Evolutionary conservation across 148 eudicot genomes (phyloP).

Genomic region (Polygonum maritimum): DNA sequence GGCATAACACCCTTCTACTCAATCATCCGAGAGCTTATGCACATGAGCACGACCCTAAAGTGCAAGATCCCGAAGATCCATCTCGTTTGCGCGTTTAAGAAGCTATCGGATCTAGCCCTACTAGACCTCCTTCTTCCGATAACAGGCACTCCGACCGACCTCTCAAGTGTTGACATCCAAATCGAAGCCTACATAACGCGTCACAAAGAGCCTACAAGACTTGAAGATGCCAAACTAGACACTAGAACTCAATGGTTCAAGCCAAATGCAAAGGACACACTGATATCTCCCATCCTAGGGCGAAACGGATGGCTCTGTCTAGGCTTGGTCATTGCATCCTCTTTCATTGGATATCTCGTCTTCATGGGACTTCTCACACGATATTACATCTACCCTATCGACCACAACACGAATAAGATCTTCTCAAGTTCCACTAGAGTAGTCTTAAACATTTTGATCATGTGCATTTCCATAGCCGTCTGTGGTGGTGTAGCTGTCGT

Average conservation of each 20-base stretch:
- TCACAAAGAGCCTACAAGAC: slow-evolving; percentile 29
- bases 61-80: slow-evolving; percentile 44
- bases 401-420: slow-evolving; percentile 44
- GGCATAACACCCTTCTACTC: slow-evolving; percentile 91
- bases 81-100: slow-evolving; percentile 54
- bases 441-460: slow-evolving; percentile 31
- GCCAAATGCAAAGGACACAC: slow-evolving; percentile 40
- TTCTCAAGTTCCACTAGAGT: slow-evolving; percentile 34
- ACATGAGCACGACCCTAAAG: slow-evolving; percentile 26
- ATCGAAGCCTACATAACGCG: slow-evolving; percentile 78
- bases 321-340: slow-evolving; percentile 50
- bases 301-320: slow-evolving; percentile 76
- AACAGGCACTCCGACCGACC: slow-evolving; percentile 20
- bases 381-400: slow-evolving; percentile 77
- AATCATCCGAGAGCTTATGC: slow-evolving; percentile 59
- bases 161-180: slow-evolving; percentile 39
- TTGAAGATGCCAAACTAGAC: slow-evolving; percentile 17
- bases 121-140: slow-evolving; percentile 70
- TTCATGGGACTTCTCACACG: slow-evolving; percentile 48
- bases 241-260: slow-evolving; percentile 42
- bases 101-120: slow-evolving; percentile 49
- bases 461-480: slow-evolving; percentile 40
- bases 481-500: slow-evolving; percentile 38
- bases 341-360: slow-evolving; percentile 59
- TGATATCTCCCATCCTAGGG: slow-evolving; percentile 62